A percentile compares a stretch with the other conserved stretches of the same genome.
phyloP scores from a whole-genome alignment of 1,284 basidiomycete species.

The Peniophora sp. region DNA sequence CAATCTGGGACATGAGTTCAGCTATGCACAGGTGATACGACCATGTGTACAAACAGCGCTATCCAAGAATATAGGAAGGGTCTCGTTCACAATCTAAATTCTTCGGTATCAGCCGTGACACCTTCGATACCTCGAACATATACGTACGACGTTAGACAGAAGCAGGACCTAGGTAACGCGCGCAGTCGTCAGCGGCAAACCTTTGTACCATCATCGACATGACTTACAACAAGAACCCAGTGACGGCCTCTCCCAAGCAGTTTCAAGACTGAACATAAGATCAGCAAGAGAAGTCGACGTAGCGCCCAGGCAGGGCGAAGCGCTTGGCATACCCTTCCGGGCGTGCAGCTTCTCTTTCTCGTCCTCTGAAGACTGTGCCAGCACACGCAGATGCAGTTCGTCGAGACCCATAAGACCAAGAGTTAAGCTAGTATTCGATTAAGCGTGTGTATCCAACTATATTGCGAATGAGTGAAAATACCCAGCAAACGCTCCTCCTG shows the following conservation, averaged over 20 bases:
- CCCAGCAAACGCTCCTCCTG: constrained; percentile 85
- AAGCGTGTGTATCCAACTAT: neutral
- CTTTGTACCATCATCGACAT: neutral
- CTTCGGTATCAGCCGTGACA: constrained; percentile 10
- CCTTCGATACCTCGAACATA: neutral
- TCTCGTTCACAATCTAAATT: constrained; percentile 78
- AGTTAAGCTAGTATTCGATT: constrained; percentile 49
- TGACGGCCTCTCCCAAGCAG: constrained; percentile 80
- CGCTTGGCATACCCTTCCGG: constrained; percentile 44
- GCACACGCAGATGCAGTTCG: constrained; percentile 84
- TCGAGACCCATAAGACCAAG: constrained; percentile 94
- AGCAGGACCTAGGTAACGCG: constrained; percentile 53
- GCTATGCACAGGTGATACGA: constrained; percentile 5
- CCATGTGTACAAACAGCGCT: constrained; percentile 61
- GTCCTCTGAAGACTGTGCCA: constrained; percentile 75
- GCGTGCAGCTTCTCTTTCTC: constrained; percentile 61
- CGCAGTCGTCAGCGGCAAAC: too few species aligned
- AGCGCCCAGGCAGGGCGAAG: neutral
- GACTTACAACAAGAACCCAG: constrained; percentile 86
- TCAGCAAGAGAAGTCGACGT: neutral
- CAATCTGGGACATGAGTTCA: constrained; percentile 39
- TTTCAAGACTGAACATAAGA: constrained; percentile 45
- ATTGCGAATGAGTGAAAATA: constrained; percentile 26
- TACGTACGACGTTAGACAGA: constrained; percentile 76
- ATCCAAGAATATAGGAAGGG: constrained; percentile 90